Conservation (phyloP, 805 yeast species). For the Metschnikowia kofuensis region DNA sequence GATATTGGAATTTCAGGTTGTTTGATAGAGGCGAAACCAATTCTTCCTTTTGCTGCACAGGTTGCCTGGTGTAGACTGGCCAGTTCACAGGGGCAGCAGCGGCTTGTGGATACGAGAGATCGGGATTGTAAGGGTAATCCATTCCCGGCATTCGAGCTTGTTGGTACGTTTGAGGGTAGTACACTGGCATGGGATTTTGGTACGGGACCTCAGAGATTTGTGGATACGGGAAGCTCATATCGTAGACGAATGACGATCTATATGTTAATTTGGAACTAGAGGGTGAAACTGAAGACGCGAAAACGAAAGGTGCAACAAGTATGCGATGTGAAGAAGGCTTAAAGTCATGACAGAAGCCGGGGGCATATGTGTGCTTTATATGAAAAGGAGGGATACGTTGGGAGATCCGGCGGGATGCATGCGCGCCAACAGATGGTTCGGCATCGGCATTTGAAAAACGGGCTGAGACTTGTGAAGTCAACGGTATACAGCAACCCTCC, state of each 20-base stretch:
- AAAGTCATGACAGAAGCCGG: background rate
- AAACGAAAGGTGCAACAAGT: background rate
- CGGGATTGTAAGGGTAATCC: conserved; percentile 4
- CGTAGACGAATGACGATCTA: background rate
- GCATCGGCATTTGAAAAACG: conserved; percentile 5
- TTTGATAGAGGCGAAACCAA: conserved; percentile 8
- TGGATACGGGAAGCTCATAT: conserved; percentile 4
- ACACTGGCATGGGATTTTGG: conserved; percentile 2
- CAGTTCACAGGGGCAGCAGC: background rate
- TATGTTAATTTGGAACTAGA: background rate
- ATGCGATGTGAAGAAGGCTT: background rate
- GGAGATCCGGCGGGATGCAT: conserved; percentile 1
- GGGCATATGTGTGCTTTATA: background rate
- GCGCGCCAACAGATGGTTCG: background rate
- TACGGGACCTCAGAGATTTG: conserved; percentile 2
- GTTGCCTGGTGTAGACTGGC: conserved; percentile 1
- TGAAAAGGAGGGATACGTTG: background rate
- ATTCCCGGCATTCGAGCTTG: conserved; percentile 3
- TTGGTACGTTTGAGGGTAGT: conserved; percentile 1
- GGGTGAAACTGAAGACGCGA: background rate
- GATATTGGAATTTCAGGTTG: conserved; percentile 1
- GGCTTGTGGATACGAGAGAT: conserved; percentile 6
- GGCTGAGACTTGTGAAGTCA: background rate
- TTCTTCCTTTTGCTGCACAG: conserved; percentile 4
- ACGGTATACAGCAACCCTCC: background rate